Percentiles rank a stretch among this genome's conserved stretches.
Evolutionary conservation across 208 protist species (phyloP).

Genomic region (Leishmania turanica): DNA sequence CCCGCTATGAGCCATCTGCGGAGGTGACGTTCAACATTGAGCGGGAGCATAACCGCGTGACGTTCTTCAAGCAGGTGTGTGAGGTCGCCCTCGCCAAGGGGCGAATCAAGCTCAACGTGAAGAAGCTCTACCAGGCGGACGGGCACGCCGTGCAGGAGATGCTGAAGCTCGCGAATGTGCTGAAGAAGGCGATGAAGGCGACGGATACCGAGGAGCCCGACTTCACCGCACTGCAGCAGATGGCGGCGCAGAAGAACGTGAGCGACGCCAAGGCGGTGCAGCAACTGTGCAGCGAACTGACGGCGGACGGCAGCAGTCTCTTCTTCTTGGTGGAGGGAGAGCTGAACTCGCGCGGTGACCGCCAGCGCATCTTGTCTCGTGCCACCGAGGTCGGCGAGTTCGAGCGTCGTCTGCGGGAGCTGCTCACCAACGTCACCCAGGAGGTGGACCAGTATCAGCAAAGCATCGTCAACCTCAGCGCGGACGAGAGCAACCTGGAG

Average conservation of each 20-base stretch:
- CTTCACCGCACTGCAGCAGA: constrained; percentile 77
- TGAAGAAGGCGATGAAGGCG: constrained; percentile 89
- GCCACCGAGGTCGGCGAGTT: constrained; percentile 92
- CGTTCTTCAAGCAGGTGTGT: constrained; percentile 94
- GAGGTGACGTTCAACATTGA: constrained; percentile 92
- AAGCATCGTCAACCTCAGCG: constrained; percentile 80
- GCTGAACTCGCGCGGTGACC: constrained; percentile 58
- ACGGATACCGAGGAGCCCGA: constrained; percentile 77
- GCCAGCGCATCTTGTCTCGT: constrained; percentile 84
- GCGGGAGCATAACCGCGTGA: constrained; percentile 90
- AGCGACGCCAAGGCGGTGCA: constrained; percentile 88
- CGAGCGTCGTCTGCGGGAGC: constrained; percentile 87
- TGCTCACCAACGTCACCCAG: constrained; percentile 65
- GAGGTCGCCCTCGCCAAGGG: constrained; percentile 85
- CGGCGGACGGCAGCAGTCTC: constrained; percentile 83
- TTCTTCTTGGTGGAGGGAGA: constrained; percentile 91
- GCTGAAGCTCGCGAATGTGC: constrained; percentile 92
- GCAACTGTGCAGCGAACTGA: constrained; percentile 91
- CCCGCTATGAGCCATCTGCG: constrained; percentile 91
- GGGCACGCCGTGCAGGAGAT: constrained; percentile 97
- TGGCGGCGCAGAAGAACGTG: constrained; percentile 85
- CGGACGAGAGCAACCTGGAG: constrained; percentile 93
- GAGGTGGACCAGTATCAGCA: constrained; percentile 88
- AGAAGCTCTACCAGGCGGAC: constrained; percentile 95
- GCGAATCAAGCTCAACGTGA: constrained; percentile 94